A percentile compares a stretch with the other conserved stretches of the same genome.
Evolutionary conservation across 176 grass and related monocot genomes (phyloP).

Genomic region (Bromus sterilis): DNA sequence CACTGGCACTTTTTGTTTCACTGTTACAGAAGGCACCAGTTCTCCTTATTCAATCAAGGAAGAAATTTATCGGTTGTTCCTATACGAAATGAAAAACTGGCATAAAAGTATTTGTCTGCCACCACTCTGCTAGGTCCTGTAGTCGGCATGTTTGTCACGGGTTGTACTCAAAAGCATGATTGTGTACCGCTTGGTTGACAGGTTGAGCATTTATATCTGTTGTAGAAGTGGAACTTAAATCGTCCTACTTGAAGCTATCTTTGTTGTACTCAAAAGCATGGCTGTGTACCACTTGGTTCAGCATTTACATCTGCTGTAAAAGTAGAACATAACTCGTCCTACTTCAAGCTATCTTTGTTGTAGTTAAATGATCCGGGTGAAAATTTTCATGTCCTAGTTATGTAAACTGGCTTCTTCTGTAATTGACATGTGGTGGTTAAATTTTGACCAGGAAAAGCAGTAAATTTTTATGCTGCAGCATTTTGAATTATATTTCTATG

Average conservation of each 20-base stretch:
- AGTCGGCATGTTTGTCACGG: not conserved
- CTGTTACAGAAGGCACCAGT: not conserved
- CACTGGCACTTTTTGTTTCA: not conserved
- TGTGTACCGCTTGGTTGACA: not conserved
- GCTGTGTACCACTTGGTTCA: not conserved
- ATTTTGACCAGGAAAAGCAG: not conserved
- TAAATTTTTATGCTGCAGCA: not conserved
- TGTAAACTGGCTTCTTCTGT: not conserved
- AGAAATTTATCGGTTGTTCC: not conserved
- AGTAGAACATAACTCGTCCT: not conserved
- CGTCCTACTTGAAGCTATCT: not conserved
- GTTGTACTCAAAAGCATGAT: not conserved
- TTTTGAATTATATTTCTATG: not conserved
- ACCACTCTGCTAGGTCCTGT: not conserved
- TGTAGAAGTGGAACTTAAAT: not conserved
- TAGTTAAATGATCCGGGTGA: not conserved
- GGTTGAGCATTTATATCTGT: not conserved
- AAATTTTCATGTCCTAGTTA: not conserved
- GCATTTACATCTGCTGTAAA: not conserved
- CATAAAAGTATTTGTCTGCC: not conserved
- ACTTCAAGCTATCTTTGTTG: not conserved
- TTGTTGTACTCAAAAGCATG: not conserved
- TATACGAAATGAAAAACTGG: not conserved
- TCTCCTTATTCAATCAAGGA: not conserved
- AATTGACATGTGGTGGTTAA: constrained; percentile 47